Conservation (phyloP, 371 early-diverging fungal genomes). For the Mucor saturninus region DNA sequence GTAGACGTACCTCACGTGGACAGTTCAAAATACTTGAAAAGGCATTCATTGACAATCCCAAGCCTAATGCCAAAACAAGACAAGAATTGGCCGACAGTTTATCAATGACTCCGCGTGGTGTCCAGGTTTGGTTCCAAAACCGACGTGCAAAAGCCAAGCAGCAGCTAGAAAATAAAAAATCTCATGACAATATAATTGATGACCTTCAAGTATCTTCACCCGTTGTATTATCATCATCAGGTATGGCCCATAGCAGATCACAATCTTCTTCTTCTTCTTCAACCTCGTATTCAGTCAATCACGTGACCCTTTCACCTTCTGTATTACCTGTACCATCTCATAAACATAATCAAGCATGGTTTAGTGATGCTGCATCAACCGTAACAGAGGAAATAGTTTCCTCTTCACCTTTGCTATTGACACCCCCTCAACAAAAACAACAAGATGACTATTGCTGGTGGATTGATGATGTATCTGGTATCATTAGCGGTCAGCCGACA, state of each 20-base stretch:
- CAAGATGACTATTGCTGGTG: background rate
- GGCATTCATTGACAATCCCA: conserved; percentile 59
- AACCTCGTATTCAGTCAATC: background rate
- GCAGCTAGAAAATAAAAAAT: conserved; percentile 30
- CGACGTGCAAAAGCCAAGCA: conserved; percentile 77
- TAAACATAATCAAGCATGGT: background rate
- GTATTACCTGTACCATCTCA: background rate
- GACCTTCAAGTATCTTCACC: conserved; percentile 5
- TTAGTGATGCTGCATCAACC: conserved; percentile 9
- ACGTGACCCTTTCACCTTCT: background rate
- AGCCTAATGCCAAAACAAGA: conserved; percentile 76
- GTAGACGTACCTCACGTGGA: conserved; percentile 64
- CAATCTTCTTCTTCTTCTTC: conserved; percentile 20
- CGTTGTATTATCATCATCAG: conserved; percentile 6
- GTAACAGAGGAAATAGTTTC: conserved; percentile 8
- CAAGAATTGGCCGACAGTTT: conserved; percentile 69
- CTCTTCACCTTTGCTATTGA: background rate
- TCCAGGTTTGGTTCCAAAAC: conserved; percentile 96
- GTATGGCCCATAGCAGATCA: conserved; percentile 19
- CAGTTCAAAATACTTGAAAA: conserved; percentile 67
- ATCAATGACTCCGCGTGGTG: conserved; percentile 78
- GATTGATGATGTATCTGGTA: conserved; percentile 4
- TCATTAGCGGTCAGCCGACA: background rate
- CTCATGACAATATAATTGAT: conserved; percentile 3
- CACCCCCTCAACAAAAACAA: background rate